Conservation (phyloP, 805 yeast species). For the Teunomyces barrocoloradensis region DNA sequence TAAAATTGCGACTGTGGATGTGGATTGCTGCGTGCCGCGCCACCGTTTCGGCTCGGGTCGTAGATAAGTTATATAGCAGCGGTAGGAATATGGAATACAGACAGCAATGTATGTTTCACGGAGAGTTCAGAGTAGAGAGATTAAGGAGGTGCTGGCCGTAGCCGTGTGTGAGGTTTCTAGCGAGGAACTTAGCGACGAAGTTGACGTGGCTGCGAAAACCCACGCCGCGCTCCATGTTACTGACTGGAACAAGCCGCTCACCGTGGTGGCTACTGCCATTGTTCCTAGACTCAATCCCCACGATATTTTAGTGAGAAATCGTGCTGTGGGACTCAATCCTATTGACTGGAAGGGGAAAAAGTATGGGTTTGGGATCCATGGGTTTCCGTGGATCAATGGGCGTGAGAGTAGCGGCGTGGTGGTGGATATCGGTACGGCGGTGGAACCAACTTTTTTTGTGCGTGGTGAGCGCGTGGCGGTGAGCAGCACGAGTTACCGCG, state of each 20-base stretch:
- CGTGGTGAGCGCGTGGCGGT: conserved; percentile 40
- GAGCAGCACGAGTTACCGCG: conserved; percentile 48
- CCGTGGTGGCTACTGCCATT: conserved; percentile 14
- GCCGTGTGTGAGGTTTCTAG: not conserved
- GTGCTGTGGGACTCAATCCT: conserved; percentile 44
- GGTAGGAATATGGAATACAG: too few species aligned
- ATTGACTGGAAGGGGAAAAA: conserved; percentile 50
- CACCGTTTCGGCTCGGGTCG: not conserved
- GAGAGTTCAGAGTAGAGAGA: too few species aligned
- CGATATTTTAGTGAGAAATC: conserved; percentile 25
- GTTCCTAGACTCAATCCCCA: conserved; percentile 14
- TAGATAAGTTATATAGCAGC: not conserved
- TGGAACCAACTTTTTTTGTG: conserved; percentile 15
- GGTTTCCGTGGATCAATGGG: conserved; percentile 52
- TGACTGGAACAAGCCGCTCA: conserved; percentile 19
- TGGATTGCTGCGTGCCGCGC: not conserved
- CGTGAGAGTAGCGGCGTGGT: conserved; percentile 45
- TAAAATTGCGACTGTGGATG: not conserved
- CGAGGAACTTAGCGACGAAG: too few species aligned
- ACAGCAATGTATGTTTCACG: too few species aligned
- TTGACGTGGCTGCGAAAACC: not conserved
- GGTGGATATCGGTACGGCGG: conserved; percentile 25
- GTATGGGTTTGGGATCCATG: conserved; percentile 44
- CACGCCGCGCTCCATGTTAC: conserved; percentile 20
- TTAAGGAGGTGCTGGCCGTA: not conserved